Evolutionary conservation across 75 land plant species (phyloP).

Genomic region (Gnetum montanum): DNA sequence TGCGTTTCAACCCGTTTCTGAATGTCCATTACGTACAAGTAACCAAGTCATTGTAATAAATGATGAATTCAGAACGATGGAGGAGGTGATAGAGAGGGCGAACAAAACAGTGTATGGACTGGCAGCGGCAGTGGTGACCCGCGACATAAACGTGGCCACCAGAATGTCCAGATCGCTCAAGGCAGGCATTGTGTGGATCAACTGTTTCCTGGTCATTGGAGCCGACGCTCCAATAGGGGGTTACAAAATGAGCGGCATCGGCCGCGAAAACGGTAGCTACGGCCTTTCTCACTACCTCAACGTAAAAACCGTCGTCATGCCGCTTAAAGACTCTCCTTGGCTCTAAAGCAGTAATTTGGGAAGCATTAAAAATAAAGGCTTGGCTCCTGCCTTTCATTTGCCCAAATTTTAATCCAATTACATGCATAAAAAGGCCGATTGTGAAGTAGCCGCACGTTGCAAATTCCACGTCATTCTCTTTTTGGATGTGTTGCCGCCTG

Average conservation of each 20-base stretch:
- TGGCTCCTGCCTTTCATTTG: too few relatives aligned
- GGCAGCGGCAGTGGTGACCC: constrained; percentile 65
- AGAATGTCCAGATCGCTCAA: constrained; percentile 45
- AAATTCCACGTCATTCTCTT: too few relatives aligned
- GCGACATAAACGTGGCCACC: constrained; percentile 53
- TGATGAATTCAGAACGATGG: constrained; percentile 33
- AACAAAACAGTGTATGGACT: constrained; percentile 61
- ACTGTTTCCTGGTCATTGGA: constrained; percentile 50
- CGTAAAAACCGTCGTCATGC: constrained; percentile 61
- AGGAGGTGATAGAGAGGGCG: constrained; percentile 59
- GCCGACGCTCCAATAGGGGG: constrained; percentile 68
- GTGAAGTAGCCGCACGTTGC: too few relatives aligned
- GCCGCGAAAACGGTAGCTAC: constrained; percentile 45
- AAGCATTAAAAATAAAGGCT: too few relatives aligned
- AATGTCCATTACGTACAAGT: neutral
- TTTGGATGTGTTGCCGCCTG: too few relatives aligned
- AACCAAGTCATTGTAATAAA: neutral
- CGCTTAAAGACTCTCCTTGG: constrained; percentile 71
- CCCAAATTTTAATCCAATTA: too few relatives aligned
- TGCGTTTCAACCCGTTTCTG: neutral
- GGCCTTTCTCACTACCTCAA: constrained; percentile 42
- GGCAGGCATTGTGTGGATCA: constrained; percentile 68
- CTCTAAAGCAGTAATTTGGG: too few relatives aligned
- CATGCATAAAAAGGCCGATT: too few relatives aligned
- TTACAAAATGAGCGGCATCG: constrained; percentile 75